Base-by-base conservation (phyloP, 768 basidiomycete genomes). In the Leccinum broughii region DNA sequence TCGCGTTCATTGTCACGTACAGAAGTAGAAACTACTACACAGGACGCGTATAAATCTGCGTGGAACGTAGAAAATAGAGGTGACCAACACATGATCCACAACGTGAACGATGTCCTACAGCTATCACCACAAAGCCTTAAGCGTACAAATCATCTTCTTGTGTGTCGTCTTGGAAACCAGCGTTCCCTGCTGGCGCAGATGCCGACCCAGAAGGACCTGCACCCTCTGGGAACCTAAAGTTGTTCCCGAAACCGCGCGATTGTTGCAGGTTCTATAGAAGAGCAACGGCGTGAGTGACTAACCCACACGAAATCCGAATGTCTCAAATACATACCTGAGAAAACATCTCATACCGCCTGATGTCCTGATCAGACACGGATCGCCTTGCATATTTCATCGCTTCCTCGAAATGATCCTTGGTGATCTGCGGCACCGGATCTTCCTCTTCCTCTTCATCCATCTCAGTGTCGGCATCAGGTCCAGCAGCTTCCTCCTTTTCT, bases 291-390 rank as follows among this genome's bases (percentile, higher is more conserved):
- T 56, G n/a, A 61, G 52, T 26, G 11, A 55, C 35, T 6, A 6
- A 49, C 4, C 2, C 5, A 9, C 35, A 51, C 46, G 51, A 34
- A 15, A 22, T 37, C 14, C 20, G 57, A 32, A 58, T 17, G 54
- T 28, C 24, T 10, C 13, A 54, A 57, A 44, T 22, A 70, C 82
- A 55, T 72, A 89, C 88, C 82, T 95, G 95, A 37, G 95, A 79
- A 76, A 98, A 98, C 89, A 97, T 95, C 84, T 98, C 96, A 76
- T 98, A 99, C 56, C 95, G 88, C 69, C 95, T 85, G 77, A 98
- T 96, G 71, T 98, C 96, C 64, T 91, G 87, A 71, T 98, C 95
- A 13, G 93, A 95, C 57, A 98, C 96, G 13, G 95, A 98, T 55
- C 97, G 90, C 74, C 97, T 90, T 62, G 97, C 95, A 69, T 85